Conservation (phyloP, 495 filamentous ascomycete species). For the Cryomyces minteri region DNA sequence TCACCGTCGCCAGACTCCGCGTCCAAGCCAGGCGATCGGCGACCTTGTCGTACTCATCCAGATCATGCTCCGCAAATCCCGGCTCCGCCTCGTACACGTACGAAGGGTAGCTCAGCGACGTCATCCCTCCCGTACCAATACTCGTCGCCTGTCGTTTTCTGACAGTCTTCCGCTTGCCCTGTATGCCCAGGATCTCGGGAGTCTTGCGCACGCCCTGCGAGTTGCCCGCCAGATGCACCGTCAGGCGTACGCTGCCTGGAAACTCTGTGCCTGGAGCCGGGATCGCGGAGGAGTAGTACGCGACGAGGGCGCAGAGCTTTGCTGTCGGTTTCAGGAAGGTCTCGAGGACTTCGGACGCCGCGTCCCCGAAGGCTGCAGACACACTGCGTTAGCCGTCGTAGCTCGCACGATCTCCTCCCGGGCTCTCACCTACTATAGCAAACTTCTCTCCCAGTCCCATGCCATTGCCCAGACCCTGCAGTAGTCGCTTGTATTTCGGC, state of each 20-base stretch:
- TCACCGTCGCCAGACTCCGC: slow-evolving; percentile 26
- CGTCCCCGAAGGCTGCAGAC: slow-evolving; percentile 20
- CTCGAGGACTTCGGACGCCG: slow-evolving; percentile 19
- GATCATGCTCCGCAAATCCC: slow-evolving; percentile 41
- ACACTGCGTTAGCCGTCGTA: neutral
- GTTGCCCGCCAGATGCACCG: slow-evolving; percentile 26
- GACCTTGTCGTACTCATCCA: slow-evolving; percentile 32
- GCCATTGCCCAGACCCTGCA: slow-evolving; percentile 22
- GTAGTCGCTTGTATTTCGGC: slow-evolving; percentile 30
- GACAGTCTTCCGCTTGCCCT: slow-evolving; percentile 34
- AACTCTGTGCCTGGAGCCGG: slow-evolving; percentile 9
- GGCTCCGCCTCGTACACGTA: slow-evolving; percentile 13
- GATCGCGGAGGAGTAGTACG: slow-evolving; percentile 16
- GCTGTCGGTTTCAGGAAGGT: slow-evolving; percentile 17
- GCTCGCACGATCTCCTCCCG: neutral
- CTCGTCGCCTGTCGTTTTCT: slow-evolving; percentile 32
- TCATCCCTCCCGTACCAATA: slow-evolving; percentile 30
- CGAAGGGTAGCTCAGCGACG: slow-evolving; percentile 19
- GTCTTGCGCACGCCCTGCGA: slow-evolving; percentile 16
- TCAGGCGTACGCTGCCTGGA: slow-evolving; percentile 21
- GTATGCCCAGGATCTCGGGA: slow-evolving; percentile 40
- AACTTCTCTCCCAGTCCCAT: slow-evolving; percentile 20
- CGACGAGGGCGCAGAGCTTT: slow-evolving; percentile 27
- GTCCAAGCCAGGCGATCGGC: slow-evolving; percentile 34
- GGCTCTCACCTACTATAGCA: slow-evolving; percentile 20